phyloP scores from a whole-genome alignment of 2,329 filamentous ascomycete genomes.

The Penicillium sp. region DNA sequence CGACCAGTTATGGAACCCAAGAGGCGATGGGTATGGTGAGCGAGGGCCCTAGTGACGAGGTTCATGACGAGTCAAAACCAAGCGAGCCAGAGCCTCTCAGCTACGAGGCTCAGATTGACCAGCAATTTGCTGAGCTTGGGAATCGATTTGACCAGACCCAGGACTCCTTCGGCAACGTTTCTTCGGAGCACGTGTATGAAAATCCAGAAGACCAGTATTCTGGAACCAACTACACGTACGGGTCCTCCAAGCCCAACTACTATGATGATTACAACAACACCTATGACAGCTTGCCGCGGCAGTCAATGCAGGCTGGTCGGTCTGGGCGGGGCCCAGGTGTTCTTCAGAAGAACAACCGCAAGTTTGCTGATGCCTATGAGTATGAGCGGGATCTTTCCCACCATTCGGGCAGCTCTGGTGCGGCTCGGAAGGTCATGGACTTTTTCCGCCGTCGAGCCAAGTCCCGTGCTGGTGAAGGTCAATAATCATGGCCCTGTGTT shows the following conservation, averaged over 20 bases:
- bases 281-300: conserved; percentile 41
- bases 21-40: conserved; percentile 31
- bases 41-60: conserved; percentile 31
- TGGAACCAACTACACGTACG: conserved; percentile 31
- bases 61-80: conserved; percentile 14
- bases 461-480: conserved; percentile 59
- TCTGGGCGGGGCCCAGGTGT: conserved; percentile 53
- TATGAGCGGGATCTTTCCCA: conserved; percentile 61
- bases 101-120: conserved; percentile 43
- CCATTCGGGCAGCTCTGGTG: conserved; percentile 79
- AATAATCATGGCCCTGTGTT: conserved; percentile 24
- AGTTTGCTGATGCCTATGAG: conserved; percentile 86
- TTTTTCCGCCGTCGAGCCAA: conserved; percentile 89
- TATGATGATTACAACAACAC: conserved; percentile 51
- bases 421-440: conserved; percentile 94
- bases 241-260: conserved; percentile 39
- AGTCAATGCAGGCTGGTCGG: conserved; percentile 45
- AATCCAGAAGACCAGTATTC: conserved; percentile 34
- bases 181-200: conserved; percentile 33
- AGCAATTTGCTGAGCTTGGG: conserved; percentile 44
- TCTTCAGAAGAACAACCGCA: conserved; percentile 80
- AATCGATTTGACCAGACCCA: conserved; percentile 33
- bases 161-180: conserved; percentile 28
- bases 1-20: conserved; percentile 34
- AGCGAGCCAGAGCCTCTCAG: conserved; percentile 31